Evolutionary conservation across 1,284 basidiomycete genomes (phyloP).

Genomic region (Trametes pubescens): DNA sequence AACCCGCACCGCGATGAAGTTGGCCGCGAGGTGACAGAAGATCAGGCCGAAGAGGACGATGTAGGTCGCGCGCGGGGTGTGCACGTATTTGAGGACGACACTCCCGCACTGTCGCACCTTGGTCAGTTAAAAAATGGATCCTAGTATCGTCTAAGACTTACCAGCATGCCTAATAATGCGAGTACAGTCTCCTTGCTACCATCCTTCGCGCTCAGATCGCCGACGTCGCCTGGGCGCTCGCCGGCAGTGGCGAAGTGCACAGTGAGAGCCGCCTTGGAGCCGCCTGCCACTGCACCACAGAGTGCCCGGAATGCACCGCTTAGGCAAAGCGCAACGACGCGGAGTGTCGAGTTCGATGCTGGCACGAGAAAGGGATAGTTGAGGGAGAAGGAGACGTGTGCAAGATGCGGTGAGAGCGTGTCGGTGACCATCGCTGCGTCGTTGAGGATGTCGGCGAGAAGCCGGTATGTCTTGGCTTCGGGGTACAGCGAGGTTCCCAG

Average conservation of each 20-base stretch:
- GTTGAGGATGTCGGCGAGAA: slow-evolving; percentile 73
- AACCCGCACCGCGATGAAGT: slow-evolving; percentile 65
- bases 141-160: slow-evolving; percentile 45
- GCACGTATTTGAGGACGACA: slow-evolving; percentile 62
- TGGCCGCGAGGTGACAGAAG: slow-evolving; percentile 61
- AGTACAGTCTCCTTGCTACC: slow-evolving; percentile 75
- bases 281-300: slow-evolving; percentile 67
- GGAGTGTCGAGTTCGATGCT: slow-evolving; percentile 46
- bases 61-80: slow-evolving; percentile 58
- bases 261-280: slow-evolving; percentile 74
- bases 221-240: slow-evolving; percentile 59
- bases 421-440: slow-evolving; percentile 67
- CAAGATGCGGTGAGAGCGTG: slow-evolving; percentile 63
- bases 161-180: slow-evolving; percentile 70
- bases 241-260: slow-evolving; percentile 67
- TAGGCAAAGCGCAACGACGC: slow-evolving; percentile 59
- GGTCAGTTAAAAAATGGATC: neutral
- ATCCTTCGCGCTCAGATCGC: slow-evolving; percentile 76
- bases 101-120: slow-evolving; percentile 58
- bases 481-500: slow-evolving; percentile 70
- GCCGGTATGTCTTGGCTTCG: slow-evolving; percentile 75
- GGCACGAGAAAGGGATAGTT: slow-evolving; percentile 34
- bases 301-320: slow-evolving; percentile 65
- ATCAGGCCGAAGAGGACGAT: slow-evolving; percentile 58
- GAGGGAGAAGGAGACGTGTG: slow-evolving; percentile 27